Evolutionary conservation across 805 yeast genomes (phyloP).

Genomic region (Jamesozyma gamospora): DNA sequence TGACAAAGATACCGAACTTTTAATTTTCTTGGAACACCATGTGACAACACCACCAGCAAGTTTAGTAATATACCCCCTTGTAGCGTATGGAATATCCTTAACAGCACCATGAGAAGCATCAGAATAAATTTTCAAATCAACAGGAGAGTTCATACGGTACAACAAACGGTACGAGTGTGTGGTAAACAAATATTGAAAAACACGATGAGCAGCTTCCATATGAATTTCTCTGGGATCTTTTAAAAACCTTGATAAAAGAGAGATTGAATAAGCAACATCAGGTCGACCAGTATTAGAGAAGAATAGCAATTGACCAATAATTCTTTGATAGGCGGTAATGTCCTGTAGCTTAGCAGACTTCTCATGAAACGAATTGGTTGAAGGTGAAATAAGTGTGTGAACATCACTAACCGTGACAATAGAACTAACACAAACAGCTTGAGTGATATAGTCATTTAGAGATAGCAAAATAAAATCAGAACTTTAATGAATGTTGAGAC

Average conservation of each 20-base stretch:
- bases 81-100: neutral
- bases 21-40: conserved; percentile 6
- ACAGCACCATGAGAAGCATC: neutral
- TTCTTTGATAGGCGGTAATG: conserved; percentile 2
- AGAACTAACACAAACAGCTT: conserved; percentile 12
- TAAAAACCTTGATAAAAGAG: conserved; percentile 2
- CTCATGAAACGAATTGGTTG: neutral
- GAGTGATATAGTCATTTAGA: conserved; percentile 3
- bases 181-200: neutral
- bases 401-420: neutral
- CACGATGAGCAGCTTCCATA: conserved; percentile 1
- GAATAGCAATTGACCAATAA: conserved; percentile 3
- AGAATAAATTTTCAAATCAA: neutral
- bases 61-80: conserved; percentile 2
- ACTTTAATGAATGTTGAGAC: conserved; percentile 1
- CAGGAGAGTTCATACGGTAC: neutral
- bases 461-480: neutral
- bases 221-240: neutral
- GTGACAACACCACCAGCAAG: conserved; percentile 4
- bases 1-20: neutral
- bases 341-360: neutral
- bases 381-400: neutral
- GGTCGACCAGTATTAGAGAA: conserved; percentile 5
- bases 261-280: conserved; percentile 3
- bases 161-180: neutral